Evolutionary conservation across 495 filamentous ascomycete species (phyloP).

Genomic region (Neurospora terricola): DNA sequence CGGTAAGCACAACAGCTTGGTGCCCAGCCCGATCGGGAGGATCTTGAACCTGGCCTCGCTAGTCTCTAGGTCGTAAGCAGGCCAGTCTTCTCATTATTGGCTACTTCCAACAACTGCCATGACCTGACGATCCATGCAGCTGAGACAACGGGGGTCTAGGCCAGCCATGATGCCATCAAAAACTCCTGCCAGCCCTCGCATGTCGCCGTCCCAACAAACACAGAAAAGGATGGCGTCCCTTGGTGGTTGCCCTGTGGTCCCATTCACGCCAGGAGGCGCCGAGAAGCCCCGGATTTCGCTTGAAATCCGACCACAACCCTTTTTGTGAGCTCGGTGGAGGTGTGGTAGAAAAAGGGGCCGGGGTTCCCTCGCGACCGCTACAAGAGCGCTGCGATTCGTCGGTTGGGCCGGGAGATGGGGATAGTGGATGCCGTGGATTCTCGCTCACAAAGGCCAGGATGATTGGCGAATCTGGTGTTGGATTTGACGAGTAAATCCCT

Average conservation of each 20-base stretch:
- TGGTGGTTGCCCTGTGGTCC: background rate
- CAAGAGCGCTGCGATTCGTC: background rate
- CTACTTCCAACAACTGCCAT: background rate
- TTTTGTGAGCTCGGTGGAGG: background rate
- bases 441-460: background rate
- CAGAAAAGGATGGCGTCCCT: background rate
- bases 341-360: background rate
- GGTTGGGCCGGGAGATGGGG: background rate
- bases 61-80: background rate
- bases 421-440: background rate
- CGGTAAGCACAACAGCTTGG: background rate
- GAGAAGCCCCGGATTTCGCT: background rate
- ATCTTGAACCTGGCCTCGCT: background rate
- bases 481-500: constrained; percentile 6
- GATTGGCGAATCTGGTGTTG: background rate
- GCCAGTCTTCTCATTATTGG: background rate
- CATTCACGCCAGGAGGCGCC: background rate
- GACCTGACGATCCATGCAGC: background rate
- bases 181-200: background rate
- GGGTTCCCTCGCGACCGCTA: background rate
- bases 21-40: background rate
- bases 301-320: background rate
- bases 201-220: background rate
- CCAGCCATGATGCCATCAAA: background rate
- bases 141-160: background rate